Evolutionary conservation across 2,329 filamentous ascomycete species (phyloP).

Genomic region (Ophiocordyceps sinensis): DNA sequence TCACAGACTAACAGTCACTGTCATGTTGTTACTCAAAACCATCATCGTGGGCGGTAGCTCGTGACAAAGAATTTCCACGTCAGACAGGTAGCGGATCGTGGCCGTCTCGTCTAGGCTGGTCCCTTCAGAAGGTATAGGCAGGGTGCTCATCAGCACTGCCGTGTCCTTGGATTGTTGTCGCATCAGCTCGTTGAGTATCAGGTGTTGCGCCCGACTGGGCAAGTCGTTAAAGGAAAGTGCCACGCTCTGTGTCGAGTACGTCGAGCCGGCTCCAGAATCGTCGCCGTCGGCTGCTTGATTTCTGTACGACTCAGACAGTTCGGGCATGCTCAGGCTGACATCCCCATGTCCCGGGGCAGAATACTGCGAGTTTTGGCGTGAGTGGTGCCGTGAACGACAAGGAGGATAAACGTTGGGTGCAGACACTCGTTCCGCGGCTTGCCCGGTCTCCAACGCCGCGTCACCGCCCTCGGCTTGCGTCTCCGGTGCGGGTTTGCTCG

Average conservation of each 20-base stretch:
- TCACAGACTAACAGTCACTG: constrained; percentile 62
- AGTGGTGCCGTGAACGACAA: constrained; percentile 19
- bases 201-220: constrained; percentile 68
- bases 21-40: constrained; percentile 82
- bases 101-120: constrained; percentile 57
- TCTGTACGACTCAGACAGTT: constrained; percentile 26
- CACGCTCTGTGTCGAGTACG: constrained; percentile 44
- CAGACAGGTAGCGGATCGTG: constrained; percentile 60
- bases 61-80: constrained; percentile 65
- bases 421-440: not conserved
- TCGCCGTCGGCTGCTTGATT: constrained; percentile 9
- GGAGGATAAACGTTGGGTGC: constrained; percentile 6
- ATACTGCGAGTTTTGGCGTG: constrained; percentile 21
- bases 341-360: constrained; percentile 18
- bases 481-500: constrained; percentile 47
- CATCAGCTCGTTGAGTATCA: constrained; percentile 80
- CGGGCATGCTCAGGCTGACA: constrained; percentile 26
- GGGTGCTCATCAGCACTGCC: constrained; percentile 68
- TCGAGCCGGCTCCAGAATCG: constrained; percentile 20
- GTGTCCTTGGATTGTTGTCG: constrained; percentile 51
- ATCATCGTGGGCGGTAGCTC: constrained; percentile 62
- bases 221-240: constrained; percentile 77
- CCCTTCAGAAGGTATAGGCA: constrained; percentile 67
- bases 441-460: constrained; percentile 8
- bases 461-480: constrained; percentile 39